A percentile compares a stretch with the other conserved stretches of the same genome.
Conservation (phyloP, 345 rosid species). For the Eucalyptus guilfoylei region DNA sequence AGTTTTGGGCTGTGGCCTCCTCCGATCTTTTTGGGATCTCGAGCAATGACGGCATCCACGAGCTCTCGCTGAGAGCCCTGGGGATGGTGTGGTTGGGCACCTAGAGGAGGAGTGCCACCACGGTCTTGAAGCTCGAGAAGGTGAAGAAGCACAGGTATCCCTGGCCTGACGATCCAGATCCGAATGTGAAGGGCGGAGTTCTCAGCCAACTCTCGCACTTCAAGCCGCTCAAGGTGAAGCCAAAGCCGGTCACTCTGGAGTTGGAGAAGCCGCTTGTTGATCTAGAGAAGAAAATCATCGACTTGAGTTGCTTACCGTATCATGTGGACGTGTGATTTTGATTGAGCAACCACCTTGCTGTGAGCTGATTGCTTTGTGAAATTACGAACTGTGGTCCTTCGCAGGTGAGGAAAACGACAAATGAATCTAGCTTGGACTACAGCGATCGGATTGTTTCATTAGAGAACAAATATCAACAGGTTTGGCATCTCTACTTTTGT, state of each 20-base stretch:
- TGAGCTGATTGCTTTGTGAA: neutral
- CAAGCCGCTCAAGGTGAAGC: slow-evolving; percentile 62
- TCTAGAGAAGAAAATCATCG: slow-evolving; percentile 71
- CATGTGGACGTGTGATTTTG: neutral
- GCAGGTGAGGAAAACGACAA: slow-evolving; percentile 90
- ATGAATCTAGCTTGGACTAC: slow-evolving; percentile 79
- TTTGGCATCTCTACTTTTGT: neutral
- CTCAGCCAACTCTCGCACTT: slow-evolving; percentile 67
- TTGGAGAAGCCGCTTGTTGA: slow-evolving; percentile 83
- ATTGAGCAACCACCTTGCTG: neutral
- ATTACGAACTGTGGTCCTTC: neutral
- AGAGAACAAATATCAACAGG: slow-evolving; percentile 81
- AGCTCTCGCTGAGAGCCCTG: slow-evolving; percentile 12
- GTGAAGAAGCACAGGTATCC: slow-evolving; percentile 83
- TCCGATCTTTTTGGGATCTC: neutral
- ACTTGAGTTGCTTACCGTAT: neutral
- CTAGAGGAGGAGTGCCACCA: slow-evolving; percentile 10
- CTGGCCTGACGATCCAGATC: slow-evolving; percentile 85
- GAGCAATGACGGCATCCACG: neutral
- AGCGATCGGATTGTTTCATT: slow-evolving; percentile 59
- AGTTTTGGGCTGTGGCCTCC: neutral
- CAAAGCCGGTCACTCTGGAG: slow-evolving; percentile 69
- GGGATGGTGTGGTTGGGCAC: slow-evolving; percentile 24
- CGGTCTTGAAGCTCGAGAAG: slow-evolving; percentile 51
- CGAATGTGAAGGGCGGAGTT: slow-evolving; percentile 81